Evolutionary conservation across 371 early-diverging fungal species (phyloP).

Genomic region (Mucor velutinosus): DNA sequence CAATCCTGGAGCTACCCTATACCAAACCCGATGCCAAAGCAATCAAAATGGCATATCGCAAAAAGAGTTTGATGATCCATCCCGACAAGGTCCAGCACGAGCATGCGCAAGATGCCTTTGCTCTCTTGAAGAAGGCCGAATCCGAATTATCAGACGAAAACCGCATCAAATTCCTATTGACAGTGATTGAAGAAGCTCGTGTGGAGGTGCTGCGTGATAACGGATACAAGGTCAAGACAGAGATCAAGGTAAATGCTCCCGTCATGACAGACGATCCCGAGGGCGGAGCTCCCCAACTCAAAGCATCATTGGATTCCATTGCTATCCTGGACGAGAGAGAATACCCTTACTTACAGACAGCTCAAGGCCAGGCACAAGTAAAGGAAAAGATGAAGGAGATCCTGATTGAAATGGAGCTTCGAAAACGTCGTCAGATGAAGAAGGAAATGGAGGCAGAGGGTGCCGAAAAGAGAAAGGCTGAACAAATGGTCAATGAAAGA

Average conservation of each 20-base stretch:
- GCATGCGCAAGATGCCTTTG: slow-evolving; percentile 82
- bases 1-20: slow-evolving; percentile 75
- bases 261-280: slow-evolving; percentile 17
- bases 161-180: slow-evolving; percentile 58
- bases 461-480: slow-evolving; percentile 61
- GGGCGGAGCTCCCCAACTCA: slow-evolving; percentile 17
- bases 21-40: slow-evolving; percentile 57
- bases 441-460: slow-evolving; percentile 77
- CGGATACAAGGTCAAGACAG: slow-evolving; percentile 45
- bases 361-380: slow-evolving; percentile 44
- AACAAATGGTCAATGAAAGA: slow-evolving; percentile 52
- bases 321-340: slow-evolving; percentile 35
- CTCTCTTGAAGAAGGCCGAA: slow-evolving; percentile 84
- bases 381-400: slow-evolving; percentile 62
- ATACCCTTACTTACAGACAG: slow-evolving; percentile 43
- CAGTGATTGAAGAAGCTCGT: slow-evolving; percentile 71
- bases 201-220: slow-evolving; percentile 58
- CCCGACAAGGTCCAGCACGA: slow-evolving; percentile 88
- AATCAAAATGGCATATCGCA: slow-evolving; percentile 78
- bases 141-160: slow-evolving; percentile 72
- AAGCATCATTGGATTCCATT: slow-evolving; percentile 30
- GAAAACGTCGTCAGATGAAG: slow-evolving; percentile 65
- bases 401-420: slow-evolving; percentile 65
- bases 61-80: slow-evolving; percentile 86
- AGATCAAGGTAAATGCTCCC: slow-evolving; percentile 30